Percentiles rank a stretch among this genome's conserved stretches.
Evolutionary conservation across 2,329 filamentous ascomycete genomes (phyloP).

Genomic region (Neofusicoccum cordaticola): DNA sequence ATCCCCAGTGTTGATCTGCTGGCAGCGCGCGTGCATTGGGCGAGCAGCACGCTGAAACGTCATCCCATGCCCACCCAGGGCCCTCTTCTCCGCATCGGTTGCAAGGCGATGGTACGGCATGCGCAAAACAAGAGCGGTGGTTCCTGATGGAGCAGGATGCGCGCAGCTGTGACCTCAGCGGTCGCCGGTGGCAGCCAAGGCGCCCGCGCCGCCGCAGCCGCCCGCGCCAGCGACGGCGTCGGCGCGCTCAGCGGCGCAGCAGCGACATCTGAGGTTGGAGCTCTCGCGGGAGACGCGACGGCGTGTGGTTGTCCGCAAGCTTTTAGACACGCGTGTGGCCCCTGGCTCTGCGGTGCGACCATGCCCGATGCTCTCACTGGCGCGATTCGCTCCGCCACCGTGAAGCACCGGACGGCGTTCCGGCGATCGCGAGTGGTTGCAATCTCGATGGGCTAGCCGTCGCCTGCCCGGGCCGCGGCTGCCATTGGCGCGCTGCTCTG

Average conservation of each 20-base stretch:
- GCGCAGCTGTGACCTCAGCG: not conserved
- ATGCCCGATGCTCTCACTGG: not conserved
- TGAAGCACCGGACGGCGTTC: not conserved
- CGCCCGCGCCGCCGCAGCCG: too few relatives aligned
- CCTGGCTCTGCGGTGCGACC: constrained; percentile 5
- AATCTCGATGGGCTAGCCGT: not conserved
- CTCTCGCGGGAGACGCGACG: not conserved
- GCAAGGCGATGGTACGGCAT: not conserved
- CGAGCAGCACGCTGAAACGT: not conserved
- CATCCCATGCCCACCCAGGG: not conserved
- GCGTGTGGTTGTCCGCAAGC: not conserved
- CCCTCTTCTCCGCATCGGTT: not conserved
- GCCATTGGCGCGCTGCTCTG: not conserved
- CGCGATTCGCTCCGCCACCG: not conserved
- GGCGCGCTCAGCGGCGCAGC: too few relatives aligned
- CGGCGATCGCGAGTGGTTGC: not conserved
- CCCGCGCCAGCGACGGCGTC: too few relatives aligned
- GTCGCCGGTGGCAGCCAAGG: not conserved
- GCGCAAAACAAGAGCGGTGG: not conserved
- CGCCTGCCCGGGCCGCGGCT: not conserved
- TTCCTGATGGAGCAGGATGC: not conserved
- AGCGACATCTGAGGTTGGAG: not conserved
- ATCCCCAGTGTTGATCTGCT: not conserved
- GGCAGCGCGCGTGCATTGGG: not conserved
- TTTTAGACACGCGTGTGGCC: not conserved